Conservation (phyloP, 331 rosid genomes). For the Malus hybrid region DNA sequence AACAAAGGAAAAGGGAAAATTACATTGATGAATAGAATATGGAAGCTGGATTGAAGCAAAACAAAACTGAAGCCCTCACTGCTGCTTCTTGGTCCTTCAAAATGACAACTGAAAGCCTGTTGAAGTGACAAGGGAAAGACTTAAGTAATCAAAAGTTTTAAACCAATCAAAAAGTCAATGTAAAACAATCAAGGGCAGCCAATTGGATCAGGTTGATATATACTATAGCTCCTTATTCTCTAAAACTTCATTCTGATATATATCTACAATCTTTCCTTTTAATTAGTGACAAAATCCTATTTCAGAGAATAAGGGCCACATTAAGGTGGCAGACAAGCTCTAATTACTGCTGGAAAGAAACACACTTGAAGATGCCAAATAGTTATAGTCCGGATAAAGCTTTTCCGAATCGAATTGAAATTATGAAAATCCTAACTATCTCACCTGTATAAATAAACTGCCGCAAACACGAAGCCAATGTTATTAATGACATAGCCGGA, state of each 20-base stretch:
- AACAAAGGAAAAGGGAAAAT: slow-evolving; percentile 14
- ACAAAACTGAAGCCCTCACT: slow-evolving; percentile 63
- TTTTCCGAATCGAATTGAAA: neutral
- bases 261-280: no score
- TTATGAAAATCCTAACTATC: neutral
- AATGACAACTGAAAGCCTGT: slow-evolving; percentile 61
- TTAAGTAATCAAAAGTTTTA: slow-evolving; percentile 17
- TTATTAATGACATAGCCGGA: slow-evolving; percentile 65
- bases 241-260: no score
- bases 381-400: neutral
- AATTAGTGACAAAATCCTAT: no score
- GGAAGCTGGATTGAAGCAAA: slow-evolving; percentile 94
- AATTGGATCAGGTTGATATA: neutral
- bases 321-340: neutral
- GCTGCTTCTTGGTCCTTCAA: slow-evolving; percentile 61
- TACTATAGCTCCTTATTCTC: no score
- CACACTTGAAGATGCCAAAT: neutral
- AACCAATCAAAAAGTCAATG: neutral
- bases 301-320: no score
- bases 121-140: slow-evolving; percentile 11
- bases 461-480: slow-evolving; percentile 57
- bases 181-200: neutral
- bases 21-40: slow-evolving; percentile 84
- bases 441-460: slow-evolving; percentile 58
- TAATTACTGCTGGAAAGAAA: neutral